These are phyloP conservation scores for Lipomyces anomalus DNA, from an alignment of 805 yeast species.

Conservation along the genomic window DNA sequence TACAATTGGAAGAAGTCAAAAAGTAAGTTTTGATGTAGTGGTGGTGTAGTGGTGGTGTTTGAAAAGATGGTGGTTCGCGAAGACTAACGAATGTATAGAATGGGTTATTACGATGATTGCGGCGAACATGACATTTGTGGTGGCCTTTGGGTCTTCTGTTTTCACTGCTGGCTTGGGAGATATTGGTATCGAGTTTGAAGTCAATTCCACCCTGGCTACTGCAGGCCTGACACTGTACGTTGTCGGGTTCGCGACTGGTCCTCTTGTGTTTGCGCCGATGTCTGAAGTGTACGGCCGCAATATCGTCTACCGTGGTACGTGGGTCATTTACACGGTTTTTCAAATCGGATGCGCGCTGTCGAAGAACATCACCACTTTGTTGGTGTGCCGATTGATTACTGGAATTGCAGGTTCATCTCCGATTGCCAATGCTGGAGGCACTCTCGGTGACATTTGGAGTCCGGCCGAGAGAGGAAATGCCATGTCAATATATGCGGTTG, in stretches of 20 bases:
- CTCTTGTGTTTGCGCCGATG: slow-evolving; percentile 71
- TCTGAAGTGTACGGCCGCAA: slow-evolving; percentile 68
- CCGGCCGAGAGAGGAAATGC: slow-evolving; percentile 49
- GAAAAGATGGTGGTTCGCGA: too few species aligned
- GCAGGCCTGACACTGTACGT: slow-evolving; percentile 76
- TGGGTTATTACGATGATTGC: slow-evolving; percentile 45
- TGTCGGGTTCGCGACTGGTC: slow-evolving; percentile 81
- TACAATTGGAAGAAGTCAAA: slow-evolving; percentile 48
- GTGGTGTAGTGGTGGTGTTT: too few species aligned
- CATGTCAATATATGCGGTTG: slow-evolving; percentile 51
- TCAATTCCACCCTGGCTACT: slow-evolving; percentile 60
- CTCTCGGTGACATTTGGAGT: slow-evolving; percentile 52
- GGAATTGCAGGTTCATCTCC: slow-evolving; percentile 63
- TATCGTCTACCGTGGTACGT: slow-evolving; percentile 45
- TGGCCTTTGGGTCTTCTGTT: slow-evolving; percentile 59
- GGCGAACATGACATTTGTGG: slow-evolving; percentile 48
- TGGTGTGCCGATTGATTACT: slow-evolving; percentile 53
- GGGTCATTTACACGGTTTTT: slow-evolving; percentile 43
- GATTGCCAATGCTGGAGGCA: slow-evolving; percentile 60
- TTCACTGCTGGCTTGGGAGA: slow-evolving; percentile 53
- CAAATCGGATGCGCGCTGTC: slow-evolving; percentile 50
- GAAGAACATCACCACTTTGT: slow-evolving; percentile 48
- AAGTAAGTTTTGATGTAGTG: neutral
- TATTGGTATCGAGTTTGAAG: slow-evolving; percentile 49
- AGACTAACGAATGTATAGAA: slow-evolving; percentile 40